phyloP scores from a whole-genome alignment of 2,329 filamentous ascomycete genomes.

The Paraphaeosphaeria minitans region DNA sequence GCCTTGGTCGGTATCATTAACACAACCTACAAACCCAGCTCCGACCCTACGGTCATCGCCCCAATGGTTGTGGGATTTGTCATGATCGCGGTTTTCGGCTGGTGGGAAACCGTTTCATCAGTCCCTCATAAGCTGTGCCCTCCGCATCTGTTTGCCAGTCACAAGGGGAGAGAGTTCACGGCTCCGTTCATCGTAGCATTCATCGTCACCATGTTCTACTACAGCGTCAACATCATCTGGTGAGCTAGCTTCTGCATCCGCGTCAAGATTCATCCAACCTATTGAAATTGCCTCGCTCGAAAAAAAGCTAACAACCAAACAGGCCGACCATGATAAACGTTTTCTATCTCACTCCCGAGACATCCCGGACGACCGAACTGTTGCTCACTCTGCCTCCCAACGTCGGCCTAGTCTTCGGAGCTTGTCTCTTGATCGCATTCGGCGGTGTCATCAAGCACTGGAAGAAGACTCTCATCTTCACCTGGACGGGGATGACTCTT shows the following conservation, averaged over 20 bases:
- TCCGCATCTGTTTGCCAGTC: slow-evolving; percentile 53
- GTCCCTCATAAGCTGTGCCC: slow-evolving; percentile 42
- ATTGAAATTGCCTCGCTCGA: neutral
- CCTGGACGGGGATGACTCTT: slow-evolving; percentile 55
- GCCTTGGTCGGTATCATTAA: slow-evolving; percentile 41
- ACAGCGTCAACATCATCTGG: slow-evolving; percentile 55
- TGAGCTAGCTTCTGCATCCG: slow-evolving; percentile 16
- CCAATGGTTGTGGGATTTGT: slow-evolving; percentile 42
- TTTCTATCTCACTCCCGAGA: slow-evolving; percentile 49
- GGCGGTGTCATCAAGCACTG: slow-evolving; percentile 53
- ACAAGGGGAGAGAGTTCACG: slow-evolving; percentile 55
- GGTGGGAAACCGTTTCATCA: slow-evolving; percentile 42
- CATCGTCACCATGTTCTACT: slow-evolving; percentile 61
- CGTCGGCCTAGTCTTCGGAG: slow-evolving; percentile 53
- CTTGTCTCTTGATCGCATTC: slow-evolving; percentile 49
- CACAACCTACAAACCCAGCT: slow-evolving; percentile 32
- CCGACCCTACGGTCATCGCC: slow-evolving; percentile 36
- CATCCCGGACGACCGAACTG: slow-evolving; percentile 37
- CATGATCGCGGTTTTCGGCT: slow-evolving; percentile 37
- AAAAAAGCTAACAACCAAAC: neutral
- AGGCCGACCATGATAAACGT: slow-evolving; percentile 54
- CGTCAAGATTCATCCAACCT: neutral
- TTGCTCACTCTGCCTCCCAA: slow-evolving; percentile 54
- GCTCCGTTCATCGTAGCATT: slow-evolving; percentile 54
- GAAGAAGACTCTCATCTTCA: slow-evolving; percentile 54